Evolutionary conservation across 495 filamentous ascomycete genomes (phyloP), one percentile per base, ranked within the genome.

Genomic region (Penicillium cataractarum): DNA sequence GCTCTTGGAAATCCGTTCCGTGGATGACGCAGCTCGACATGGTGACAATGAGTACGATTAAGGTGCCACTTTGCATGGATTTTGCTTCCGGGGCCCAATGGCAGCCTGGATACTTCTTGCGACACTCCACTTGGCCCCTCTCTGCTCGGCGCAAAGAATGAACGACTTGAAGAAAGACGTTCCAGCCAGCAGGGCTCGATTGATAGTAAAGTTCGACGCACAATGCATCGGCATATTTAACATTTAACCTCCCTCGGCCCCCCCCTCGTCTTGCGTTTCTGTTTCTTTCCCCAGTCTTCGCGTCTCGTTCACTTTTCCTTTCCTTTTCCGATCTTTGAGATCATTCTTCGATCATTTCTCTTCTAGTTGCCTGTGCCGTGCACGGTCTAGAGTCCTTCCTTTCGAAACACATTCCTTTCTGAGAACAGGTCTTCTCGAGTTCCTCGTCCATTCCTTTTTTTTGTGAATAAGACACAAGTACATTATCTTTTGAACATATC

Each of bases 341-440:
- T 50, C 46, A 50, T 12, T 26, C 17, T 54, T 52, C 54, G 44
- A 59, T 59, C 57, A 35, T 55, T 55, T 57, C 10, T 61, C 33
- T 60, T 64, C 66, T 72, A 75, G 69, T 57, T 66, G 21, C 74
- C 72, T 74, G 74, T 75, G 74, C 75, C 71, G 75, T 72, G 74
- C 75, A 74, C 74, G 69, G 71, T 77, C 75, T 65, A 61, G 65
- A 49, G 65, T 60, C 68, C 53, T 67, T 73, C 65, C 57, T 73
- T 72, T 60, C 42, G 54, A 53, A 60, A 62, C 50, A 63, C 65
- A 48, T 62, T 66, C 52, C 39, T 44, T 57, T 37, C 49, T 24
- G 70, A 71, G 70, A 70, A 72, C 70, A 60, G 68, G 70, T 58
- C 66, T 65, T 59, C 56, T 54, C 57, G 24, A 54, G 67, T 58